Conservation (phyloP, 2,329 filamentous ascomycete genomes). For the Aspergillus tubingensis region DNA sequence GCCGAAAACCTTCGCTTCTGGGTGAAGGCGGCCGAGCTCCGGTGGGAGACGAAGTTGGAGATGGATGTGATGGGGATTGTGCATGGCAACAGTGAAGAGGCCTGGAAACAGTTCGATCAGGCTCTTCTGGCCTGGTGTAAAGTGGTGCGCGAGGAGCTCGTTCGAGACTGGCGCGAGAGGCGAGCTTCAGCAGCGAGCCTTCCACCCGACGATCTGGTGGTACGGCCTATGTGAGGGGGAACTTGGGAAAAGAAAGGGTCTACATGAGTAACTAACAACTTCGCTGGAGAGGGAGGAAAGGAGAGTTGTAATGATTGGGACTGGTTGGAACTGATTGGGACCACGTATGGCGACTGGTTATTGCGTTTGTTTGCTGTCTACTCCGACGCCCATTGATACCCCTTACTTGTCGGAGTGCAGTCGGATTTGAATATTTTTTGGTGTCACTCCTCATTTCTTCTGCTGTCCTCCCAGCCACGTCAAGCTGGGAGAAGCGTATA, state of each 20-base stretch:
- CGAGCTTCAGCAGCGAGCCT: constrained; percentile 21
- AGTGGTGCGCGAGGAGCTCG: constrained; percentile 77
- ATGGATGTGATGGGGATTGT: constrained; percentile 87
- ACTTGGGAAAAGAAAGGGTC: background rate
- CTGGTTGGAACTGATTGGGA: background rate
- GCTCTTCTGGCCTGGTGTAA: constrained; percentile 82
- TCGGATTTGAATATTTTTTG: background rate
- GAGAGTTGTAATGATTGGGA: background rate
- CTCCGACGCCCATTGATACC: constrained; percentile 7
- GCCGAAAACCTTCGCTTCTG: constrained; percentile 95
- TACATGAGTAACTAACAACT: background rate
- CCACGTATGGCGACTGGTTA: constrained; percentile 1
- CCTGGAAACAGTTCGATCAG: constrained; percentile 80
- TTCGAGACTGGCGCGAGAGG: constrained; percentile 64
- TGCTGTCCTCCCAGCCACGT: background rate
- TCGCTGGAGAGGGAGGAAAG: background rate
- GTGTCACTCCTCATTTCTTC: background rate
- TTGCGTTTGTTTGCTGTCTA: constrained; percentile 11
- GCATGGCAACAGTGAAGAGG: constrained; percentile 64
- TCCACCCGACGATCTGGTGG: constrained; percentile 23
- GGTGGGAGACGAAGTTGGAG: constrained; percentile 83
- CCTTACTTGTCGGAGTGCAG: constrained; percentile 6
- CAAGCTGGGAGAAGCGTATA: background rate
- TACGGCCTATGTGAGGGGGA: constrained; percentile 5
- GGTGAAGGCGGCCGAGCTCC: constrained; percentile 91